Evolutionary conservation across 2,329 filamentous ascomycete species (phyloP).

Genomic region (Bertia moriformis): DNA sequence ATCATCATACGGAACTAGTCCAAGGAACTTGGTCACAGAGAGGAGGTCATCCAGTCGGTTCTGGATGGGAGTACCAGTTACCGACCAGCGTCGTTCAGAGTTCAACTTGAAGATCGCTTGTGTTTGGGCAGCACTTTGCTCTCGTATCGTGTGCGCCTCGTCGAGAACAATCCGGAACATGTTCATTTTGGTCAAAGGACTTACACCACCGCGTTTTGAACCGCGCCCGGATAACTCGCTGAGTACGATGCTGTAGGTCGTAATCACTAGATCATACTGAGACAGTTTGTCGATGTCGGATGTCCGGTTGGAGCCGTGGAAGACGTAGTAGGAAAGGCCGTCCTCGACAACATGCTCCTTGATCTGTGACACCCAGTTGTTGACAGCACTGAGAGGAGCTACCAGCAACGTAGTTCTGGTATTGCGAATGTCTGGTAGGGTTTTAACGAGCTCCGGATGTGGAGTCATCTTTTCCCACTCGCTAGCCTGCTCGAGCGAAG

Average conservation of each 20-base stretch:
- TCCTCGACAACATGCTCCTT: slow-evolving; percentile 59
- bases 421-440: slow-evolving; percentile 28
- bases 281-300: slow-evolving; percentile 55
- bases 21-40: slow-evolving; percentile 72
- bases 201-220: slow-evolving; percentile 42
- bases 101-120: slow-evolving; percentile 70
- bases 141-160: slow-evolving; percentile 88
- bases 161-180: slow-evolving; percentile 93
- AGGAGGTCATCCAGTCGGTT: slow-evolving; percentile 84
- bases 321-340: slow-evolving; percentile 61
- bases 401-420: slow-evolving; percentile 71
- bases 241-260: slow-evolving; percentile 78
- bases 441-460: slow-evolving; percentile 20
- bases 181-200: slow-evolving; percentile 62
- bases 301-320: slow-evolving; percentile 68
- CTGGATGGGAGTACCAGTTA: slow-evolving; percentile 93
- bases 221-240: slow-evolving; percentile 58
- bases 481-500: slow-evolving; percentile 45
- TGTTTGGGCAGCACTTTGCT: slow-evolving; percentile 66
- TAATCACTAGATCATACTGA: slow-evolving; percentile 71
- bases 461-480: slow-evolving; percentile 44
- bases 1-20: slow-evolving; percentile 73
- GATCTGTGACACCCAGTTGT: slow-evolving; percentile 91
- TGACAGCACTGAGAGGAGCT: slow-evolving; percentile 77
- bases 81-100: slow-evolving; percentile 77